Base-by-base conservation (phyloP, 2,329 filamentous ascomycete genomes). In the Phaeoacremonium minimum region DNA sequence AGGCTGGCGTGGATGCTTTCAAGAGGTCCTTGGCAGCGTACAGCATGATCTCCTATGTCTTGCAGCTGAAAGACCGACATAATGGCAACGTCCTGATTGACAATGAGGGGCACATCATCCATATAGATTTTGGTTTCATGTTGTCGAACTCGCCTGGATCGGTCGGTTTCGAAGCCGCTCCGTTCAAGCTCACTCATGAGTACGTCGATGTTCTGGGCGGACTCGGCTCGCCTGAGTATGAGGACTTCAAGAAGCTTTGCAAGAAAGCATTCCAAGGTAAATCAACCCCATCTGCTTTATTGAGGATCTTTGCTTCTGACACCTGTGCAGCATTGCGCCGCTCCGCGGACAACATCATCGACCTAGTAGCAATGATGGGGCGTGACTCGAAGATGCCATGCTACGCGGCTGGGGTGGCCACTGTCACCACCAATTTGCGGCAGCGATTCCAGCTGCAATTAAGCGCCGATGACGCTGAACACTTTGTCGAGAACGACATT, bases 61-160 rank as follows among this genome's bases (percentile, higher is more conserved):
- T 93, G 36, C 87, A 93, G 60, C 76, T 93, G 41, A 93, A 93
- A 57, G 87, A 93, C 53, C 75, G 87, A 11, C 87, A 93, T 57
- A 93, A 93, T 54, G 87, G 87, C 37, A 93, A 93, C 52, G 84
- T 93, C 12, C 73, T 93, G 41, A 85, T 93, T 50, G 87, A 91
- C 58, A 88, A 85, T 51, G 83, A 87, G 57, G 87, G 87, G 8
- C 87, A 93, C 55, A 89, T 91, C 38, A 81, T 93, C 42, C 87
- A 93, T 55, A 93, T 93, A 43, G 87, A 93, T 60, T 93, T 93
- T 58, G 87, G 87, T 37, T 93, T 93, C 57, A 91, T 93, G 85
- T 69, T 93, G 20, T 90, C 85, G 32, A 93, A 93, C 58, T 89
- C 85, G 2, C 87, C 87, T 0, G 87, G 87, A 1, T 85, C 81